Conservation (phyloP, 768 basidiomycete species). For the Tricholoma terreum region DNA sequence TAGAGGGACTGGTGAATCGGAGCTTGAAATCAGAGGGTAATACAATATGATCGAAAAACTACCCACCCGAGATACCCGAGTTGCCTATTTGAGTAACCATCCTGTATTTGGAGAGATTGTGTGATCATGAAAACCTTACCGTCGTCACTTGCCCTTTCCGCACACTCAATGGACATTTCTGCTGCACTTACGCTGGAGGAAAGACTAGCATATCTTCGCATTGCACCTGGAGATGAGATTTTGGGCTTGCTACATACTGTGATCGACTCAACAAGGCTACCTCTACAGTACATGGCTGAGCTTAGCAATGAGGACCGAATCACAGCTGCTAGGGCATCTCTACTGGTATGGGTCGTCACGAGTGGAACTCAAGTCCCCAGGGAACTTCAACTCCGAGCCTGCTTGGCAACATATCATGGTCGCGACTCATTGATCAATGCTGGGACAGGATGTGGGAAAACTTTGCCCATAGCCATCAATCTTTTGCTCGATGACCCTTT, state of each 20-base stretch:
- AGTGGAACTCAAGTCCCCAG: slow-evolving; percentile 20
- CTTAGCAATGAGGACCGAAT: not conserved
- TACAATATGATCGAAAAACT: too few relatives aligned
- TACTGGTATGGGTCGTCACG: slow-evolving; percentile 3
- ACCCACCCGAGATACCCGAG: too few relatives aligned
- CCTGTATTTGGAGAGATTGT: not conserved
- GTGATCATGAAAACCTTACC: not conserved
- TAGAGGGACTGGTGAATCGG: too few relatives aligned
- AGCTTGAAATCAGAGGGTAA: too few relatives aligned
- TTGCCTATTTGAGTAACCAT: too few relatives aligned
- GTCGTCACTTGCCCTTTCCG: not conserved
- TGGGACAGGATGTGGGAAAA: slow-evolving; percentile 26
- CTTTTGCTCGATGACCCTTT: too few relatives aligned
- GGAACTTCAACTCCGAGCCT: slow-evolving; percentile 17
- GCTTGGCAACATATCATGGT: slow-evolving; percentile 14
- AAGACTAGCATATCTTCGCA: not conserved
- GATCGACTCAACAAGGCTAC: not conserved
- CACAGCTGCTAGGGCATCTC: not conserved
- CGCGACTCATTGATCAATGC: slow-evolving; percentile 13
- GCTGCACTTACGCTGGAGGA: not conserved
- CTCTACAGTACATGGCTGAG: not conserved
- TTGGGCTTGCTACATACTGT: not conserved
- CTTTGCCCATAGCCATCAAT: too few relatives aligned
- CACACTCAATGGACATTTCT: not conserved
- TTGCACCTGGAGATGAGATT: not conserved